A percentile compares a stretch with the other conserved stretches of the same genome.
Evolutionary conservation across 129 eudicot species (phyloP).

Genomic region (Flaveria bidentis): DNA sequence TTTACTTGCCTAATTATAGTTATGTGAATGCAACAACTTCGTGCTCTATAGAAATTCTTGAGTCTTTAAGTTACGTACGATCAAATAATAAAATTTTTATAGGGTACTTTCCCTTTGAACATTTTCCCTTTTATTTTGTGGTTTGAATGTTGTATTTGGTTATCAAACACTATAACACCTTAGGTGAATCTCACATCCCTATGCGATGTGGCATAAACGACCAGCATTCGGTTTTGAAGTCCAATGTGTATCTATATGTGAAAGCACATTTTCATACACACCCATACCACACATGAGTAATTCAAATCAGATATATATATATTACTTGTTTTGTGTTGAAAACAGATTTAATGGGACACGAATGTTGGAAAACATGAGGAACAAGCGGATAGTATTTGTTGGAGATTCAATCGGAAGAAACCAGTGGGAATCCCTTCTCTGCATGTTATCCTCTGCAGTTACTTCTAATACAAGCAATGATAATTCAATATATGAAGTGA

Average conservation of each 20-base stretch:
- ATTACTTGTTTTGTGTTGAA: neutral
- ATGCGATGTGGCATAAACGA: neutral
- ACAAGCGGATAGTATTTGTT: slow-evolving; percentile 78
- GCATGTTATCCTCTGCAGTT: slow-evolving; percentile 76
- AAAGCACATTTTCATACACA: neutral
- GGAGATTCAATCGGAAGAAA: slow-evolving; percentile 97
- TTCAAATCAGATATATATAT: neutral
- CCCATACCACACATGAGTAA: neutral
- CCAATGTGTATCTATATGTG: neutral
- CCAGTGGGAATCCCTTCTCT: slow-evolving; percentile 92
- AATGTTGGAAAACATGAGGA: slow-evolving; percentile 75
- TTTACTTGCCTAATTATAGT: neutral
- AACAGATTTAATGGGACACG: slow-evolving; percentile 66
- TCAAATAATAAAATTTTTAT: neutral
- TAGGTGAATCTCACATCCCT: neutral
- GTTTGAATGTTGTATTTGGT: neutral
- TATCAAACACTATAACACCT: neutral
- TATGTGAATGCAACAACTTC: neutral
- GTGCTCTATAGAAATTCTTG: neutral
- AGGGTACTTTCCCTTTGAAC: neutral
- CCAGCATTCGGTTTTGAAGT: neutral
- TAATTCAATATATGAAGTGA: slow-evolving; percentile 77
- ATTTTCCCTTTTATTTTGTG: neutral
- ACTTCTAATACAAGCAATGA: slow-evolving; percentile 41
- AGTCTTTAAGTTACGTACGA: neutral